Evolutionary conservation across 106 monocot species (phyloP).

Genomic region (Acorus calamus): DNA sequence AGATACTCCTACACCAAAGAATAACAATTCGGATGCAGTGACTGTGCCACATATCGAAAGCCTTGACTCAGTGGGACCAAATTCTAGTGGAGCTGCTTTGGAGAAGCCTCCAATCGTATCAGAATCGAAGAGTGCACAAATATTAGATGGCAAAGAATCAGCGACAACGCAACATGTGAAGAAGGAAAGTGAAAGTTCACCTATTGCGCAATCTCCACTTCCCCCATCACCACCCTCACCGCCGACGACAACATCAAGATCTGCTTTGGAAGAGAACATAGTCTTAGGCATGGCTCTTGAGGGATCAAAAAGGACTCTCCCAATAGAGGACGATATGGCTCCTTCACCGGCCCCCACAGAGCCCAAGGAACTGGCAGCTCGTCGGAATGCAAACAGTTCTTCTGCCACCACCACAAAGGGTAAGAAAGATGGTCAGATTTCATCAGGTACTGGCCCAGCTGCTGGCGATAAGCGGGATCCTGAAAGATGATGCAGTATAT

Average conservation of each 20-base stretch:
- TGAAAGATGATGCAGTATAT: neutral
- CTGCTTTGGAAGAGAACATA: conserved; percentile 22
- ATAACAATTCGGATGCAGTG: too few relatives aligned
- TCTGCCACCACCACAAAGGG: conserved; percentile 2
- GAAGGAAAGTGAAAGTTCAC: conserved; percentile 19
- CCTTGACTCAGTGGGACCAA: too few relatives aligned
- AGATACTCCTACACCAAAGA: conserved; percentile 1
- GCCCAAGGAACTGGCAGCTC: conserved; percentile 15
- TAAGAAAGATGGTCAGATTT: conserved; percentile 11
- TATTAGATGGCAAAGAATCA: neutral
- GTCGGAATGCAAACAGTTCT: conserved; percentile 1
- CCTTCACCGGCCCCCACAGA: neutral
- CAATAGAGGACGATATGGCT: conserved; percentile 18
- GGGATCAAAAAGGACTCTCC: conserved; percentile 22
- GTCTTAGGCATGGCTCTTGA: conserved; percentile 23
- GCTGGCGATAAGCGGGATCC: neutral
- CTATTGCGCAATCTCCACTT: conserved; percentile 2
- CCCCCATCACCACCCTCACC: too few relatives aligned
- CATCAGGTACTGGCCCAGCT: neutral
- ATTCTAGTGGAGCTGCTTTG: too few relatives aligned
- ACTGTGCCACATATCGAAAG: too few relatives aligned
- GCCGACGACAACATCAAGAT: neutral
- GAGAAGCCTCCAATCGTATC: neutral
- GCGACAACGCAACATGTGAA: conserved; percentile 1
- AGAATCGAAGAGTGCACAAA: neutral